Percentiles rank a stretch among this genome's conserved stretches.
Conservation (phyloP, 345 rosid species). For the Eucalyptus viminalis region DNA sequence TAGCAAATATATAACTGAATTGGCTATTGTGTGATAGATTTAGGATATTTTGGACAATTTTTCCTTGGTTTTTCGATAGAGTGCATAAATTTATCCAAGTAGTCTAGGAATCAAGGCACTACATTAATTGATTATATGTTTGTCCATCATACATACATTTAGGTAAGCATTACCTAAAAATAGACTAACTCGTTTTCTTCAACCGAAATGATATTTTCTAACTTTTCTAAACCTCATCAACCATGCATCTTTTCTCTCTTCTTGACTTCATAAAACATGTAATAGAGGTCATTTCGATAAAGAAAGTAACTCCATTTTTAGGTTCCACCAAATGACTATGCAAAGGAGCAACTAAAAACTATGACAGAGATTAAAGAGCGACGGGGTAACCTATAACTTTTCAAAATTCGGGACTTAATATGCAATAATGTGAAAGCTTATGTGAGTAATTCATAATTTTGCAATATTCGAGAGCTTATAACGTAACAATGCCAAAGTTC, state of each 20-base stretch:
- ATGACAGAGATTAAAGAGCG: background rate
- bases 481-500: background rate
- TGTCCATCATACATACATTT: too few relatives aligned
- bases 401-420: background rate
- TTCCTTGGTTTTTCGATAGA: too few relatives aligned
- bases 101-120: too few relatives aligned
- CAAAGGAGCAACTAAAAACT: background rate
- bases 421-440: background rate
- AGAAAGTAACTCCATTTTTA: background rate
- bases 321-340: background rate
- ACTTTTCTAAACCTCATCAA: background rate
- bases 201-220: background rate
- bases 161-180: background rate
- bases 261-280: background rate
- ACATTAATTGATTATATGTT: too few relatives aligned
- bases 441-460: too few relatives aligned
- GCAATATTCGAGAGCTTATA: background rate
- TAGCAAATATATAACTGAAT: too few relatives aligned
- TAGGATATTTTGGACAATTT: too few relatives aligned
- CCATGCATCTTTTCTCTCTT: background rate
- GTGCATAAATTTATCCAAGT: fast-evolving
- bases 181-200: background rate
- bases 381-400: fast-evolving
- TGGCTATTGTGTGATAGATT: too few relatives aligned
- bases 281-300: fast-evolving